Evolutionary conservation across 345 rosid species (phyloP).

Genomic region (Hevea brasiliensis): DNA sequence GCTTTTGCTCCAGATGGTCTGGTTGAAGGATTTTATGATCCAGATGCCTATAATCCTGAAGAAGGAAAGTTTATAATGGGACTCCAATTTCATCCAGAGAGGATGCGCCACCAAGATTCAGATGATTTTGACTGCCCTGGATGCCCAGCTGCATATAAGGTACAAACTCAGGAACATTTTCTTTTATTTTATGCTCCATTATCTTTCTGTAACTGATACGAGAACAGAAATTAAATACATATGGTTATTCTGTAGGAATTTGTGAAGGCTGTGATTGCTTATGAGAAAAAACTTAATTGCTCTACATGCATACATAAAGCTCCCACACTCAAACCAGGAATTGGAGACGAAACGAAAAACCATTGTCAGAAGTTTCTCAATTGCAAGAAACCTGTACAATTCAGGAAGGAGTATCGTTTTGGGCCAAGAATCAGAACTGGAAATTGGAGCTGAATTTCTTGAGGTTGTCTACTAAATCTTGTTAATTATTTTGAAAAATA

Average conservation of each 20-base stretch:
- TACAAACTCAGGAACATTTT: constrained; percentile 12
- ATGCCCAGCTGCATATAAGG: constrained; percentile 54
- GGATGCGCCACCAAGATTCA: constrained; percentile 51
- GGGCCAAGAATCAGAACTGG: constrained; percentile 24
- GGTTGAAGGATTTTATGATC: constrained; percentile 76
- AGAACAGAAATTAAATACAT: too few relatives aligned
- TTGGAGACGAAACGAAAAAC: constrained; percentile 26
- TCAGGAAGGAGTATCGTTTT: constrained; percentile 25
- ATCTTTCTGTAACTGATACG: neutral
- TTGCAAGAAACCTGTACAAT: constrained; percentile 32
- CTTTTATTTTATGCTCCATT: neutral
- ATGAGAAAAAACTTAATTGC: constrained; percentile 25
- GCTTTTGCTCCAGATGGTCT: constrained; percentile 67
- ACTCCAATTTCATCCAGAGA: constrained; percentile 66
- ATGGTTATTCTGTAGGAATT: constrained; percentile 26
- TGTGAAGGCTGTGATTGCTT: constrained; percentile 32
- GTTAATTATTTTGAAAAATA: neutral
- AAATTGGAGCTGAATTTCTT: constrained; percentile 33
- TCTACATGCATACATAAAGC: constrained; percentile 13
- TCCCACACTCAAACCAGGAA: constrained; percentile 25
- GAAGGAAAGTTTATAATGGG: constrained; percentile 65
- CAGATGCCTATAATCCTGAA: constrained; percentile 51
- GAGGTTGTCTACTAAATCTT: constrained; percentile 8
- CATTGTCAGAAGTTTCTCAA: constrained; percentile 28
- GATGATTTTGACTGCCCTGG: constrained; percentile 59